These are phyloP conservation scores for Pythium pectinolyticum DNA, from an alignment of 352 stramenopile species.

Conservation along the genomic window DNA sequence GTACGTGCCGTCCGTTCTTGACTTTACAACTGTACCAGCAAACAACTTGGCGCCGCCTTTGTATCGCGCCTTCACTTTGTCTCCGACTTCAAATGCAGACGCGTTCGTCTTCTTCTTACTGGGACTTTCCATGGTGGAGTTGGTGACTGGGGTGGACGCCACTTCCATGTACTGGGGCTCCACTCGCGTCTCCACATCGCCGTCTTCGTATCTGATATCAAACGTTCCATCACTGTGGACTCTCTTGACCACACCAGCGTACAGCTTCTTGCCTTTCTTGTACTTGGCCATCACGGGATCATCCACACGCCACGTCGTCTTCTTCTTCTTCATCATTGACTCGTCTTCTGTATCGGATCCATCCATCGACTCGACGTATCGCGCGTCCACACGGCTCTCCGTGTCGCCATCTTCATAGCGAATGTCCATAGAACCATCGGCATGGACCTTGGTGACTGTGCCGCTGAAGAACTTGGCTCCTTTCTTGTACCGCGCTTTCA, in stretches of 20 bases:
- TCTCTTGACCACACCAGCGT: conserved; percentile 56
- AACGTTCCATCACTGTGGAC: conserved; percentile 62
- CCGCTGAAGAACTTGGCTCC: conserved; percentile 48
- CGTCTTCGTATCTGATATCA: conserved; percentile 68
- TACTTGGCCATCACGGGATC: conserved; percentile 59
- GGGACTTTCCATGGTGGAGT: background rate
- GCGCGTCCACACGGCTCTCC: conserved; percentile 30
- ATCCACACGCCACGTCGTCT: conserved; percentile 24
- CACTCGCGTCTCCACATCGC: conserved; percentile 35
- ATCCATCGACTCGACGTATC: conserved; percentile 22
- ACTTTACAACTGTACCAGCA: conserved; percentile 46
- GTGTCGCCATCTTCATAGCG: conserved; percentile 64
- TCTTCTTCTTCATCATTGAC: background rate
- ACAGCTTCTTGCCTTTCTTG: conserved; percentile 73
- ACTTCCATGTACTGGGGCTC: conserved; percentile 17
- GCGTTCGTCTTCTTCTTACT: conserved; percentile 5
- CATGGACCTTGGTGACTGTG: conserved; percentile 49
- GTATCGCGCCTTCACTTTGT: conserved; percentile 48
- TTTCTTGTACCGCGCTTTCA: conserved; percentile 50
- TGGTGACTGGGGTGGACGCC: background rate
- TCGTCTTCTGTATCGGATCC: conserved; percentile 12
- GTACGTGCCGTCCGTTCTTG: conserved; percentile 53
- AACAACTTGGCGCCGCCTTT: conserved; percentile 51
- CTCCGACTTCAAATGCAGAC: conserved; percentile 23
- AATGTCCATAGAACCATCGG: conserved; percentile 64